Evolutionary conservation across 805 yeast species (phyloP).

Genomic region (Candida ficus): DNA sequence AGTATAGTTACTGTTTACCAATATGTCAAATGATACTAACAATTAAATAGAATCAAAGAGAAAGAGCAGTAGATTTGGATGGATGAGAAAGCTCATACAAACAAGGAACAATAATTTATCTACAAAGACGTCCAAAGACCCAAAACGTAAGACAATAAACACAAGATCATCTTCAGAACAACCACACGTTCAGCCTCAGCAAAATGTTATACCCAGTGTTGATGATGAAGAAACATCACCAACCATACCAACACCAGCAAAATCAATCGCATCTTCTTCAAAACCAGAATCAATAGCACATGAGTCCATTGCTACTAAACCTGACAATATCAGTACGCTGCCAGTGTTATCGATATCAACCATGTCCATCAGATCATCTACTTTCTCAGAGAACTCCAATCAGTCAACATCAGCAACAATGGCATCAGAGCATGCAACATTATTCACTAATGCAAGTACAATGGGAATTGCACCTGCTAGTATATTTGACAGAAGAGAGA

Average conservation of each 20-base stretch:
- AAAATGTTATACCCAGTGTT: no score
- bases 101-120: not conserved
- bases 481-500: slow-evolving; percentile 42
- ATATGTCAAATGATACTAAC: not conserved
- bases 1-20: not conserved
- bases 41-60: not conserved
- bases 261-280: no score
- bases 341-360: slow-evolving; percentile 32
- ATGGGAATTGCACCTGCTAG: slow-evolving; percentile 74
- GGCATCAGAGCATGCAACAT: slow-evolving; percentile 31
- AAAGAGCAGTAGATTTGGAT: not conserved
- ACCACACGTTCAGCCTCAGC: no score
- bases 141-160: not conserved
- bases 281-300: slow-evolving; percentile 8
- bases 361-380: slow-evolving; percentile 31
- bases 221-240: no score
- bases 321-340: slow-evolving; percentile 27
- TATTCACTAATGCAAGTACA: slow-evolving; percentile 58
- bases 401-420: slow-evolving; percentile 33
- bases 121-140: not conserved
- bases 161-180: not conserved
- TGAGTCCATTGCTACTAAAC: slow-evolving; percentile 9
- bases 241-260: no score
- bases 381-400: slow-evolving; percentile 31
- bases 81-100: slow-evolving; percentile 1